Percentiles rank a stretch among this genome's conserved stretches.
Conservation (phyloP, 2,329 filamentous ascomycete species). For the Penicillium freii region DNA sequence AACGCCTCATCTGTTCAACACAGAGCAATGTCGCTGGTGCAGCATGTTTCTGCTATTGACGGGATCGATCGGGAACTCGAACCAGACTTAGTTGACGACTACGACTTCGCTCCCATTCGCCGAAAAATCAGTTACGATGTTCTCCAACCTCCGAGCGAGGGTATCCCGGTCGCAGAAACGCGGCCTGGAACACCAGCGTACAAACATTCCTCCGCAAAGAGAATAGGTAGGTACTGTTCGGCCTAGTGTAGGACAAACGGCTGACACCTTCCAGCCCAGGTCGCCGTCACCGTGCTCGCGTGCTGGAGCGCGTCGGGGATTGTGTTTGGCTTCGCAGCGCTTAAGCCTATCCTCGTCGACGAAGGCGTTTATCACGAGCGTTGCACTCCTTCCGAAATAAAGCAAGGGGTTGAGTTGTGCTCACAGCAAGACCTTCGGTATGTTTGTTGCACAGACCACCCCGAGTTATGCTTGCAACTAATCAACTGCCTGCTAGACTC, state of each 20-base stretch:
- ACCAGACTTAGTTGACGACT: conserved; percentile 13
- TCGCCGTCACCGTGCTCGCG: conserved; percentile 64
- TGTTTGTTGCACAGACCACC: background rate
- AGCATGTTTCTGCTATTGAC: conserved; percentile 51
- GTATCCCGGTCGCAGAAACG: conserved; percentile 39
- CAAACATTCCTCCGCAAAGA: conserved; percentile 44
- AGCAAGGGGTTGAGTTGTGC: conserved; percentile 53
- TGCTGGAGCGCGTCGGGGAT: conserved; percentile 75
- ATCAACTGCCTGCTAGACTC: conserved; percentile 48
- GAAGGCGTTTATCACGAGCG: conserved; percentile 68
- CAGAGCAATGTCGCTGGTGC: conserved; percentile 49
- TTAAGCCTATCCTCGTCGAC: conserved; percentile 74
- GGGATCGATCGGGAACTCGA: conserved; percentile 47
- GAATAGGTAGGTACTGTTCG: conserved; percentile 28
- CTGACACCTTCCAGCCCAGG: conserved; percentile 50
- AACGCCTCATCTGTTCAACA: conserved; percentile 8
- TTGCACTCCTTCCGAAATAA: conserved; percentile 57
- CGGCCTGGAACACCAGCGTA: conserved; percentile 48
- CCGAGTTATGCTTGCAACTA: conserved; percentile 9
- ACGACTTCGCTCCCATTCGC: conserved; percentile 19
- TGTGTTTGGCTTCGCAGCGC: conserved; percentile 79
- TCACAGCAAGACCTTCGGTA: conserved; percentile 57
- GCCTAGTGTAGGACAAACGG: background rate
- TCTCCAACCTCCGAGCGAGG: conserved; percentile 37
- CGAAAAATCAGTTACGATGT: conserved; percentile 43